These are phyloP conservation scores for Aphanomyces invadans DNA, from an alignment of 352 stramenopile species.

Conservation along the genomic window DNA sequence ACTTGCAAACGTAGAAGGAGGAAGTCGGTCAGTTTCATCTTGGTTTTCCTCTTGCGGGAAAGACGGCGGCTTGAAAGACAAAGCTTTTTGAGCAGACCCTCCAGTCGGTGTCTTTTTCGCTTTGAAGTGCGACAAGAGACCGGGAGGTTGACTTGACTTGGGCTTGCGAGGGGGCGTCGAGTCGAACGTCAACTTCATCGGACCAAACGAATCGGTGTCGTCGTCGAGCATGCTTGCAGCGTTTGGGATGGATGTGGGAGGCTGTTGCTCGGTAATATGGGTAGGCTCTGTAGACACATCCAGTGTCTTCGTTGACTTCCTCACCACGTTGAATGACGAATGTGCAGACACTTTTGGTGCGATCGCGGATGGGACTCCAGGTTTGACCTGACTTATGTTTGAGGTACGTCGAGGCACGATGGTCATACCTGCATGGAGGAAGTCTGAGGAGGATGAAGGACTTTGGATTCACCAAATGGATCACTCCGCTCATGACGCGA, in stretches of 20 bases:
- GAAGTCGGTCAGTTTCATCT: background rate
- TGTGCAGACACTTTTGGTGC: constrained; percentile 1
- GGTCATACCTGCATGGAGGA: background rate
- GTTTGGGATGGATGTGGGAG: background rate
- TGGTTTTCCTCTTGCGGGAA: background rate
- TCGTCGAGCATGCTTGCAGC: background rate
- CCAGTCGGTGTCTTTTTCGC: background rate
- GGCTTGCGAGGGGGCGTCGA: background rate
- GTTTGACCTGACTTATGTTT: background rate
- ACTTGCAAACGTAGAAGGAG: background rate
- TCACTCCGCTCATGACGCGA: background rate
- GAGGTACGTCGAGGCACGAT: background rate
- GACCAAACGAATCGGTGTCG: background rate
- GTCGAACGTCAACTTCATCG: background rate
- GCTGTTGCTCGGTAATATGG: too few species aligned
- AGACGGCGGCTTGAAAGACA: background rate
- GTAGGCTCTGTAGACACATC: background rate
- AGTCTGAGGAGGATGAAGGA: background rate
- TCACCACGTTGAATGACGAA: background rate
- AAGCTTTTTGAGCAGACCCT: background rate
- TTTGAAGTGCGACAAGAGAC: constrained; percentile 13
- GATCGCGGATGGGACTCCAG: background rate
- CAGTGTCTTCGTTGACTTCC: background rate
- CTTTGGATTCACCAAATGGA: background rate
- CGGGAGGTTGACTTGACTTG: background rate